These are phyloP conservation scores for Hypoxylon sp. DNA, from an alignment of 2,329 filamentous ascomycete genomes.

Conservation along the genomic window DNA sequence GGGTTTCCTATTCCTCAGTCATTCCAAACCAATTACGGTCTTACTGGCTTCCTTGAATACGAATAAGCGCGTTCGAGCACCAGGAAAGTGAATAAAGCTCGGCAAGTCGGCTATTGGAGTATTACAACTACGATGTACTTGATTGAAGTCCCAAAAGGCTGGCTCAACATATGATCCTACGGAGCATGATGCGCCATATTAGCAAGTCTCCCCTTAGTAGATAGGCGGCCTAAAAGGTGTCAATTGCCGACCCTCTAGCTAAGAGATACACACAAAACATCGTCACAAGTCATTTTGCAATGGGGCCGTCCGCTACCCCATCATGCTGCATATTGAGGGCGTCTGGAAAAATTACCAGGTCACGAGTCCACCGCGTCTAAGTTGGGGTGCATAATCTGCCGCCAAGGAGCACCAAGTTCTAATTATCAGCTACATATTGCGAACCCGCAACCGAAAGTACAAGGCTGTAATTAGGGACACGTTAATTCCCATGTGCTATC, in stretches of 20 bases:
- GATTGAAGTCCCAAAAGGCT: slow-evolving; percentile 14
- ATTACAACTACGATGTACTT: slow-evolving; percentile 16
- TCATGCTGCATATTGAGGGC: slow-evolving; percentile 35
- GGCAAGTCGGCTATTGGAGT: slow-evolving; percentile 27
- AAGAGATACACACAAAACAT: slow-evolving; percentile 32
- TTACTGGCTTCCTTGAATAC: background rate
- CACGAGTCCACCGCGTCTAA: slow-evolving; percentile 41
- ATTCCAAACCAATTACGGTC: slow-evolving; percentile 1
- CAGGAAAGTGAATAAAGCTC: slow-evolving; percentile 27
- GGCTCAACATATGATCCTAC: slow-evolving; percentile 27
- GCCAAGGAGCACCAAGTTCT: slow-evolving; percentile 26
- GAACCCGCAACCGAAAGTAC: slow-evolving; percentile 17
- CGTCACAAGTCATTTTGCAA: slow-evolving; percentile 36
- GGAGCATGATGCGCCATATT: slow-evolving; percentile 41
- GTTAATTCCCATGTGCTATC: slow-evolving; percentile 34
- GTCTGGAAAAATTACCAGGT: slow-evolving; percentile 43
- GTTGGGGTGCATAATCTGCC: slow-evolving; percentile 42
- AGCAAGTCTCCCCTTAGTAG: slow-evolving; percentile 21
- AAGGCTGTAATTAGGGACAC: slow-evolving; percentile 17
- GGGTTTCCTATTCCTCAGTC: background rate
- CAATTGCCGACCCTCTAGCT: slow-evolving; percentile 45
- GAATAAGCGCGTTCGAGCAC: slow-evolving; percentile 13
- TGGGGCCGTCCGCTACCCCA: slow-evolving; percentile 33
- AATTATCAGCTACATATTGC: slow-evolving; percentile 33
- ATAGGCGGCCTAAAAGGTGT: slow-evolving; percentile 31